phyloP scores from a whole-genome alignment of 1,284 basidiomycete species.

The Albatrellus sp. region DNA sequence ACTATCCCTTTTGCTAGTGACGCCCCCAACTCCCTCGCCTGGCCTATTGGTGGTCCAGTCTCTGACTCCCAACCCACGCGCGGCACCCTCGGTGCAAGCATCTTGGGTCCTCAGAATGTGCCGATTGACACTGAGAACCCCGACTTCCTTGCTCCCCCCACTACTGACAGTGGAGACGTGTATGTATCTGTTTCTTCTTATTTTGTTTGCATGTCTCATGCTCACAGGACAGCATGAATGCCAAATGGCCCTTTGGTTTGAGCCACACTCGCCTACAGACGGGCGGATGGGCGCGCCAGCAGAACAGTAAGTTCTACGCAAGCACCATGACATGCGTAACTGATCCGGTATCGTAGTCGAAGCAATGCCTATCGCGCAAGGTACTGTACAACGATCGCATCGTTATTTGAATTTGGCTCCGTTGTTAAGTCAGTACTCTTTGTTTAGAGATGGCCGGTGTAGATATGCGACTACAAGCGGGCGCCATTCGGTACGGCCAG shows the following conservation, averaged over 20 bases:
- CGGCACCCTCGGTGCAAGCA: slow-evolving; percentile 31
- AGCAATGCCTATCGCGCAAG: slow-evolving; percentile 48
- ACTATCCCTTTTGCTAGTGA: no score
- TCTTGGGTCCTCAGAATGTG: slow-evolving; percentile 47
- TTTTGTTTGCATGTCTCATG: background rate
- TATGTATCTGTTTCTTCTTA: slow-evolving; percentile 18
- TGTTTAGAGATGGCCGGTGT: slow-evolving; percentile 46
- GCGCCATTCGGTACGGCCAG: slow-evolving; percentile 41
- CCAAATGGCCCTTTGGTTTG: slow-evolving; percentile 62
- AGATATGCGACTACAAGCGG: slow-evolving; percentile 57
- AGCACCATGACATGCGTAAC: slow-evolving; percentile 1
- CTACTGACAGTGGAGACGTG: slow-evolving; percentile 54
- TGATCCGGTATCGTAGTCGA: slow-evolving; percentile 22
- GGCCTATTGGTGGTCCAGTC: background rate
- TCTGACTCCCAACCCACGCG: slow-evolving; percentile 20
- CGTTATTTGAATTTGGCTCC: slow-evolving; percentile 2
- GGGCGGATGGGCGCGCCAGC: slow-evolving; percentile 64
- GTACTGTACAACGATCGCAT: slow-evolving; percentile 18
- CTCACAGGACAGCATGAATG: slow-evolving; percentile 29
- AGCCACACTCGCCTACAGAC: slow-evolving; percentile 59
- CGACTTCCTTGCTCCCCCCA: slow-evolving; percentile 51
- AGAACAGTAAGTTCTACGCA: slow-evolving; percentile 35
- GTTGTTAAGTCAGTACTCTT: background rate
- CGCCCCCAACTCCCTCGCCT: no score
- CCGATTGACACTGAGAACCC: slow-evolving; percentile 43